Evolutionary conservation across 2,329 filamentous ascomycete species (phyloP).

Genomic region (Paraphaeosphaeria minitans): DNA sequence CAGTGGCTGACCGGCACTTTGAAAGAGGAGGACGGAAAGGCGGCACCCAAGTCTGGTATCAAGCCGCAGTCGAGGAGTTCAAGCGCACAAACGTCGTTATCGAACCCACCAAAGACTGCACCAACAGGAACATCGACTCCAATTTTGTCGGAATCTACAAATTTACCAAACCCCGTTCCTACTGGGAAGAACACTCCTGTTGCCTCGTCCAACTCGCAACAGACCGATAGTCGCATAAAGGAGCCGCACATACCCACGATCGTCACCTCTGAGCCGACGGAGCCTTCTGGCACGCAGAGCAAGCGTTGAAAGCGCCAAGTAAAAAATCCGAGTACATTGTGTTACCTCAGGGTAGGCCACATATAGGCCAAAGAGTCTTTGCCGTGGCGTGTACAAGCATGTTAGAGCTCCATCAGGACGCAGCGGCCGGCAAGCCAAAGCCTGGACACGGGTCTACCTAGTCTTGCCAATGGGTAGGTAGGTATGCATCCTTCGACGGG

Average conservation of each 20-base stretch:
- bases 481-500: background rate
- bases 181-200: background rate
- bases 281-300: background rate
- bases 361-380: background rate
- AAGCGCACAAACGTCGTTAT: background rate
- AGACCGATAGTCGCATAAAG: background rate
- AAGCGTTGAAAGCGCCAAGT: background rate
- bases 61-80: background rate
- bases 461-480: too few species aligned
- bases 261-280: background rate
- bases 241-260: background rate
- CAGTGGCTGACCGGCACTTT: slow-evolving; percentile 44
- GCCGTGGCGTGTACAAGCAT: too few species aligned
- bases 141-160: background rate
- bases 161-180: background rate
- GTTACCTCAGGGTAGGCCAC: background rate
- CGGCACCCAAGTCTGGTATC: slow-evolving; percentile 3
- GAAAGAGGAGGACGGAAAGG: slow-evolving; percentile 32
- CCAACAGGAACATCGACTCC: background rate
- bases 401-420: too few species aligned
- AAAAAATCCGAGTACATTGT: background rate
- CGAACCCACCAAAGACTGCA: background rate
- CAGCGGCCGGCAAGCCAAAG: too few species aligned
- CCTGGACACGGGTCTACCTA: too few species aligned
- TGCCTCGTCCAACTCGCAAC: background rate